Evolutionary conservation across 352 stramenopile genomes (phyloP).

Genomic region (Peronosclerospora sorghi): DNA sequence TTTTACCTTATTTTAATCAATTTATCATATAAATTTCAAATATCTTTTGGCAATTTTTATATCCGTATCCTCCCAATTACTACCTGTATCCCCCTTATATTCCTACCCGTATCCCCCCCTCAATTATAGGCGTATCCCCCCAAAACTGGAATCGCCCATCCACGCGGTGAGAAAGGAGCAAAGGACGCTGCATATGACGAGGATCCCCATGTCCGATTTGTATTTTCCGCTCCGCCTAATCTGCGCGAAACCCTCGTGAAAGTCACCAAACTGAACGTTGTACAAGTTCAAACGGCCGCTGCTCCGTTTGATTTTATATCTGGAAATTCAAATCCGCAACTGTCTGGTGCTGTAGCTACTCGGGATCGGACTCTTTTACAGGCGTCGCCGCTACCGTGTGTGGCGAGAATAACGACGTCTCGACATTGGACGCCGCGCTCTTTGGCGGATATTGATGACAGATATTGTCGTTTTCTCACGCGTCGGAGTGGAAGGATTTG

Average conservation of each 20-base stretch:
- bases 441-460: too few species aligned
- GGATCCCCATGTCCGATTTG: conserved; percentile 37
- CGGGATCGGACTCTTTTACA: too few species aligned
- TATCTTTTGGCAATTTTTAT: too few species aligned
- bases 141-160: conserved; percentile 49
- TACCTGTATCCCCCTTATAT: too few species aligned
- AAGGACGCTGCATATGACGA: conserved; percentile 21
- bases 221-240: conserved; percentile 49
- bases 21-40: too few species aligned
- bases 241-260: conserved; percentile 45
- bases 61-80: too few species aligned
- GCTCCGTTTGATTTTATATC: conserved; percentile 58
- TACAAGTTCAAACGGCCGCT: conserved; percentile 12
- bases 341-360: conserved; percentile 13
- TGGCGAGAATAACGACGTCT: conserved; percentile 24
- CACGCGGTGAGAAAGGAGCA: conserved; percentile 5
- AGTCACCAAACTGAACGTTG: conserved; percentile 16
- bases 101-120: too few species aligned
- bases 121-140: too few species aligned
- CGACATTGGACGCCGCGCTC: too few species aligned
- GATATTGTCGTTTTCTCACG: too few species aligned
- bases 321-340: conserved; percentile 43
- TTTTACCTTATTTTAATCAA: too few species aligned
- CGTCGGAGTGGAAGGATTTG: conserved; percentile 2
- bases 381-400: conserved; percentile 27